Percentiles rank a stretch among this genome's conserved stretches.
phyloP scores from a whole-genome alignment of 2,329 filamentous ascomycete species.

The Apiospora phragmitis region DNA sequence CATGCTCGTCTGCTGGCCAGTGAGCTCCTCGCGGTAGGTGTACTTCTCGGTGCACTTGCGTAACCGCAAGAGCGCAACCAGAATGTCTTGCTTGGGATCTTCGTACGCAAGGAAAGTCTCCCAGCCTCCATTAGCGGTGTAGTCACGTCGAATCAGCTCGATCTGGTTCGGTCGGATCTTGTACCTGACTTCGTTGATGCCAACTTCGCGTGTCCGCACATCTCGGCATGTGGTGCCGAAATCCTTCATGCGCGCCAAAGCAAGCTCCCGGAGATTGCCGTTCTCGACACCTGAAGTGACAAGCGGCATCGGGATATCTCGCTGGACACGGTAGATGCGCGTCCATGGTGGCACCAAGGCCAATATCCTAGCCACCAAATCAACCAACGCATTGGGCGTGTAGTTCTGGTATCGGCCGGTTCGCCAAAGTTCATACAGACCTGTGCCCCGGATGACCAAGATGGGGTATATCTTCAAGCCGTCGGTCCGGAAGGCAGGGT shows the following conservation, averaged over 20 bases:
- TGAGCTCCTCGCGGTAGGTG: constrained; percentile 87
- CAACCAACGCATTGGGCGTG: constrained; percentile 93
- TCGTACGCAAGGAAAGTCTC: constrained; percentile 98
- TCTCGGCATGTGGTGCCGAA: constrained; percentile 97
- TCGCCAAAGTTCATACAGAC: constrained; percentile 95
- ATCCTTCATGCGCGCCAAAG: constrained; percentile 97
- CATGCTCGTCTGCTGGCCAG: constrained; percentile 82
- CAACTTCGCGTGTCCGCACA: constrained; percentile 93
- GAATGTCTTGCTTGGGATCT: constrained; percentile 96
- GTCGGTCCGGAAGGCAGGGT: constrained; percentile 92
- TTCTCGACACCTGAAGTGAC: constrained; percentile 99
- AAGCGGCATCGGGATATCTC: constrained; percentile 99
- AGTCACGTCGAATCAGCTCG: constrained; percentile 91
- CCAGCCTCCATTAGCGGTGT: constrained; percentile 94
- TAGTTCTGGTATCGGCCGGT: constrained; percentile 98
- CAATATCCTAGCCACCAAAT: constrained; percentile 93
- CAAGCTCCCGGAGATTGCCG: constrained; percentile 90
- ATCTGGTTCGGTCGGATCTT: constrained; percentile 97
- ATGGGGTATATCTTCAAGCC: constrained; percentile 98
- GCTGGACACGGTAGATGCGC: constrained; percentile 95
- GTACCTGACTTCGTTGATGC: constrained; percentile 98
- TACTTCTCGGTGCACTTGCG: constrained; percentile 90
- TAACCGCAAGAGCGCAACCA: constrained; percentile 85
- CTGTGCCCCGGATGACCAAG: constrained; percentile 93
- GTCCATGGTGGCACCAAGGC: constrained; percentile 97